These are phyloP conservation scores for Calocybe gambosa DNA, from an alignment of 1,284 basidiomycete species.

Conservation along the genomic window DNA sequence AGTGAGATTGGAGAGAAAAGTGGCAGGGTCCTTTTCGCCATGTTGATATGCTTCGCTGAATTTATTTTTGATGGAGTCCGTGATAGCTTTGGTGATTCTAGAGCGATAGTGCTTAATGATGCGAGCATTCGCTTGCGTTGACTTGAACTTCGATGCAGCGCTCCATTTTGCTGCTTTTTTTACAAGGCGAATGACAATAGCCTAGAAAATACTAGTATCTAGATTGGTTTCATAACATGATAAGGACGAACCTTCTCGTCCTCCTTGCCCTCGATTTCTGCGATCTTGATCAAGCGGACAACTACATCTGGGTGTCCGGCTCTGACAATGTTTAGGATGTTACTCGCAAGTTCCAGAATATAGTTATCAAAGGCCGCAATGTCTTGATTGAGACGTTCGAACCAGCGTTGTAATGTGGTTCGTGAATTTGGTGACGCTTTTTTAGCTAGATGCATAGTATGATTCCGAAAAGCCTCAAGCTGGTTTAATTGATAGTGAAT, in stretches of 20 bases:
- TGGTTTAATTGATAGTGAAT: constrained; percentile 89
- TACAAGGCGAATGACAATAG: constrained; percentile 88
- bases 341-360: constrained; percentile 72
- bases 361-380: constrained; percentile 86
- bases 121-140: constrained; percentile 89
- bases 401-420: constrained; percentile 70
- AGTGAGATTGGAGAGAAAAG: constrained; percentile 73
- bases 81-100: constrained; percentile 81
- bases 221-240: background rate
- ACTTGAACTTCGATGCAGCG: constrained; percentile 85
- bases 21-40: constrained; percentile 58
- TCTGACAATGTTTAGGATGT: constrained; percentile 77
- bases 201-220: constrained; percentile 36
- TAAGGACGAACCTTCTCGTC: constrained; percentile 79
- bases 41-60: constrained; percentile 69
- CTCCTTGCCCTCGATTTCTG: constrained; percentile 88
- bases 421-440: constrained; percentile 69
- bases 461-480: constrained; percentile 90
- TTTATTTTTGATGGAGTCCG: constrained; percentile 68
- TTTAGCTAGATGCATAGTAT: constrained; percentile 90
- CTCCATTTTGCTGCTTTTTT: constrained; percentile 90
- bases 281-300: constrained; percentile 89
- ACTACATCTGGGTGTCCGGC: constrained; percentile 80
- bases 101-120: constrained; percentile 95
- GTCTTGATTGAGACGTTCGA: constrained; percentile 83